phyloP scores from a whole-genome alignment of 2,329 filamentous ascomycete genomes.

The Amylocarpus encephaloides region DNA sequence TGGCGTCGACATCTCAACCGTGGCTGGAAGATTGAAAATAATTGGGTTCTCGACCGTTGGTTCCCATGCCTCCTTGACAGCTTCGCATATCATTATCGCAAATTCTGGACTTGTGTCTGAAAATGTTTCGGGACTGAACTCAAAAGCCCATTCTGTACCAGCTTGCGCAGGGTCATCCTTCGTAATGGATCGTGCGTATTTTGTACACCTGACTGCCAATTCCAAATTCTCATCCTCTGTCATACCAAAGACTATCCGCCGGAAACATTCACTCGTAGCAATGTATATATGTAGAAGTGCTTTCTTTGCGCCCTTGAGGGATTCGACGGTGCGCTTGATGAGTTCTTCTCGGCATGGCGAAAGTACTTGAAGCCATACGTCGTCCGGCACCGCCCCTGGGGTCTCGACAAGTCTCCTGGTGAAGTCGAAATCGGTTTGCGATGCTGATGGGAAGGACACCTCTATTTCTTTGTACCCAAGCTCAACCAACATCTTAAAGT shows the following conservation, averaged over 20 bases:
- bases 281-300: constrained; percentile 94
- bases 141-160: constrained; percentile 66
- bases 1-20: constrained; percentile 88
- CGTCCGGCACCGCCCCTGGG: constrained; percentile 74
- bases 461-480: constrained; percentile 98
- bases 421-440: constrained; percentile 94
- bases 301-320: constrained; percentile 82
- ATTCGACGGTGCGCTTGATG: constrained; percentile 83
- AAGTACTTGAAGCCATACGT: constrained; percentile 87
- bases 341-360: constrained; percentile 88
- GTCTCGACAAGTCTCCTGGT: constrained; percentile 81
- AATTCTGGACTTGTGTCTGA: constrained; percentile 85
- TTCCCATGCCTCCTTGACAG: constrained; percentile 90
- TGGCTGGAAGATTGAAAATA: constrained; percentile 95
- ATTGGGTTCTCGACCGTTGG: constrained; percentile 73
- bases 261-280: constrained; percentile 93
- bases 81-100: constrained; percentile 76
- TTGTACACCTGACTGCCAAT: constrained; percentile 78
- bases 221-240: constrained; percentile 74
- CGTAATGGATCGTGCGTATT: constrained; percentile 81
- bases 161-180: constrained; percentile 62
- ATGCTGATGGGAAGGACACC: constrained; percentile 90
- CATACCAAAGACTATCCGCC: constrained; percentile 83
- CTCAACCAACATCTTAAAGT: constrained; percentile 89
- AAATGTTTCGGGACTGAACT: constrained; percentile 84